Conservation (phyloP, 140 eudicot species). For the Ambrosia hybrid region DNA sequence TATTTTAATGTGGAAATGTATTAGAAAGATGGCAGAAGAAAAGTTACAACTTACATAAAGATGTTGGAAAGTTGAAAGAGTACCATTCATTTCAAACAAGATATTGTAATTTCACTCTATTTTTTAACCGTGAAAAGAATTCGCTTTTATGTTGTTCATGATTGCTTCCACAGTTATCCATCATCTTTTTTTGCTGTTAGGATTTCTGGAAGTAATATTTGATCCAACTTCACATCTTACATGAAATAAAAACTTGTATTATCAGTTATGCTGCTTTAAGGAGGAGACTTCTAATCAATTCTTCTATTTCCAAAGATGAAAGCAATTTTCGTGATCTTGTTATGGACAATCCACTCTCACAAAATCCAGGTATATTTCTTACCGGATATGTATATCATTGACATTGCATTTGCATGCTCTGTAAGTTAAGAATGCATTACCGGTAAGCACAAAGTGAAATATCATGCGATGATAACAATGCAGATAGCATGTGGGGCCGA, state of each 20-base stretch:
- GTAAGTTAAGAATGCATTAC: slow-evolving; percentile 4
- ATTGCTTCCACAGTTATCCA: not conserved
- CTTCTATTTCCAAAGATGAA: slow-evolving; percentile 69
- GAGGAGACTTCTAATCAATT: slow-evolving; percentile 70
- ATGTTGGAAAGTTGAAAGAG: too few relatives aligned
- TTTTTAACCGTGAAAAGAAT: too few relatives aligned
- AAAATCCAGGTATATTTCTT: slow-evolving; percentile 66
- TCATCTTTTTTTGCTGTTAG: not conserved
- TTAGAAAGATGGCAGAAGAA: too few relatives aligned
- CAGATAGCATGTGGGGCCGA: slow-evolving; percentile 98
- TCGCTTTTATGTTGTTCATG: not conserved
- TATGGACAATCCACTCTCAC: slow-evolving; percentile 94
- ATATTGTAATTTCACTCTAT: too few relatives aligned
- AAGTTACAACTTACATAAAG: too few relatives aligned
- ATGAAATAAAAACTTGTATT: slow-evolving; percentile 14
- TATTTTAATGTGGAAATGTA: too few relatives aligned
- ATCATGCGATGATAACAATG: slow-evolving; percentile 16
- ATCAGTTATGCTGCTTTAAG: slow-evolving; percentile 83
- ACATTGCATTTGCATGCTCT: not conserved
- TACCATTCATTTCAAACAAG: too few relatives aligned
- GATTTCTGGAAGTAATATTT: not conserved
- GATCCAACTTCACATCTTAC: slow-evolving; percentile 15
- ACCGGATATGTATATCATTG: not conserved
- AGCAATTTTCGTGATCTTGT: slow-evolving; percentile 59
- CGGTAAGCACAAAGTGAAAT: not conserved